These are phyloP conservation scores for Fusarium sp. DNA, from an alignment of 2,329 filamentous ascomycete species.

Conservation along the genomic window DNA sequence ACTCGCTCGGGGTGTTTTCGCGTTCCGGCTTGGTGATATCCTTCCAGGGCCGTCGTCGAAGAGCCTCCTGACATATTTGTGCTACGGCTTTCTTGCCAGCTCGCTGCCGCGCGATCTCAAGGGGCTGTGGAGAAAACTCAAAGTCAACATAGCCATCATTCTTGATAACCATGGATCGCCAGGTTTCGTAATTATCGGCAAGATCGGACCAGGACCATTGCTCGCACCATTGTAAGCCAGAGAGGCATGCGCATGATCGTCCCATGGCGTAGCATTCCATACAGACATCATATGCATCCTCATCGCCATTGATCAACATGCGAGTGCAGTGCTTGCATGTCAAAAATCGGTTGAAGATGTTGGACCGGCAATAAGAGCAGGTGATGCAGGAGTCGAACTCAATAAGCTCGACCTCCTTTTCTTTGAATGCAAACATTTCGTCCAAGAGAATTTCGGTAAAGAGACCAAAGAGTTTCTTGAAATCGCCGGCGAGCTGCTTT, in stretches of 20 bases:
- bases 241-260: conserved; percentile 89
- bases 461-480: conserved; percentile 81
- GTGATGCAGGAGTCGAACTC: conserved; percentile 92
- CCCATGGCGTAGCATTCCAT: conserved; percentile 99
- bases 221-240: conserved; percentile 88
- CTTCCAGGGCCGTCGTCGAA: conserved; percentile 82
- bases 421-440: conserved; percentile 83
- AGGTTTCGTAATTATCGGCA: conserved; percentile 81
- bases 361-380: conserved; percentile 94
- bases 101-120: conserved; percentile 76
- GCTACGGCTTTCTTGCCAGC: conserved; percentile 83
- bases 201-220: conserved; percentile 90
- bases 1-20: conserved; percentile 60
- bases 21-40: conserved; percentile 76
- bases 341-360: conserved; percentile 97
- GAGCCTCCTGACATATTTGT: conserved; percentile 92
- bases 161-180: conserved; percentile 82
- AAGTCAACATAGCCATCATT: conserved; percentile 76
- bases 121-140: conserved; percentile 74
- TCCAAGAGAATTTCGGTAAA: conserved; percentile 85
- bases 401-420: conserved; percentile 79
- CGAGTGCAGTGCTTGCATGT: conserved; percentile 89
- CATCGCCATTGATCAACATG: conserved; percentile 72
- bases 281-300: conserved; percentile 94
- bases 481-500: conserved; percentile 83